Base-by-base conservation (phyloP, 768 basidiomycete genomes). In the Lentinus tigrinus region DNA sequence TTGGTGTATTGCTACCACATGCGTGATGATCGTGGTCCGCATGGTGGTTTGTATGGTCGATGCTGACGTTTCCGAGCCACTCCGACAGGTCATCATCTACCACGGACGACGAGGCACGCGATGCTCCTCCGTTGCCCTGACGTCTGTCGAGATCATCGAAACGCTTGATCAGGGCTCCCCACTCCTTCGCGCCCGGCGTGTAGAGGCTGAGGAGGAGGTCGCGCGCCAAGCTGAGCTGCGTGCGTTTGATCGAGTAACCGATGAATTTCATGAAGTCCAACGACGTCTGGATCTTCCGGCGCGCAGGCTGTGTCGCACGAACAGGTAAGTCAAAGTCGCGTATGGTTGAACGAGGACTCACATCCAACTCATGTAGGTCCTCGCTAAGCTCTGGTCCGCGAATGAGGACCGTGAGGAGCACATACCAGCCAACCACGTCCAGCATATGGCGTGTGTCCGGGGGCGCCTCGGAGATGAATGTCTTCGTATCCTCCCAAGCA, bases 381-480 rank as follows among this genome's bases (percentile, higher is more conserved):
- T 67, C 53, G 56, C 78, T 80, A 34, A 84, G 61, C 26, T 83
- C 76, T 0, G 78, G 73, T 2, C 84, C 85, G 39, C 74, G 76
- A 49, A 84, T 73, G 5, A 80, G 72, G 31, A 88, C 68, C 4
- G 75, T 78, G 42, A 87, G 74, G 14, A 83, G 65, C 14, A 85
- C 78, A 66, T 78, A 79, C 84, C 85, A 85, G 63, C 83, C 82
- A 9, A 81, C 64, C 3, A 86, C 78, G 34, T 76, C 79, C 70
- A 80, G 80, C 78, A 85, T 82, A 62, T 85, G 77, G 11, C 83
- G 73, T 44, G 81, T 80, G 64, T 88, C 86, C 0, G 85, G 87
- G 0, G 86, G 85, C 0, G 85, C 84, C 44, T 81, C 70, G 0
- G 72, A 69, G 3, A 85, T 73, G 66, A 81, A 88, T 1, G 71